phyloP scores from a whole-genome alignment of 164 flowering plant genomes.

The Berberis thunbergii region DNA sequence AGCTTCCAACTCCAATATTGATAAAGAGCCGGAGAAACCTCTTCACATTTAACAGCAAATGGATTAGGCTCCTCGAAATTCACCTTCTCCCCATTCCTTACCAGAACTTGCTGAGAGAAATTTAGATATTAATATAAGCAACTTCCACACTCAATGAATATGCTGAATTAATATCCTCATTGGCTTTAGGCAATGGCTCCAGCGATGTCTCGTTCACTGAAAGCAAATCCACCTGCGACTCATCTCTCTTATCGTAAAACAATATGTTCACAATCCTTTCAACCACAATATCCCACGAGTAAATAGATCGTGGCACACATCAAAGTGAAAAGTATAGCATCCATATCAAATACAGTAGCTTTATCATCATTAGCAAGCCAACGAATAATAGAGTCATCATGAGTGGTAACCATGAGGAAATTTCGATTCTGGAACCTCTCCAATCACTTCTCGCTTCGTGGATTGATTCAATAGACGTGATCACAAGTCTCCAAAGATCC shows the following conservation, averaged over 20 bases:
- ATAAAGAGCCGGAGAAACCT: slow-evolving; percentile 80
- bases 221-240: slow-evolving; percentile 83
- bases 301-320: slow-evolving; percentile 90
- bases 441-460: slow-evolving; percentile 62
- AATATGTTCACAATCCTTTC: slow-evolving; percentile 91
- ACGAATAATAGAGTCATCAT: slow-evolving; percentile 86
- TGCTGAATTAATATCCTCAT: slow-evolving; percentile 92
- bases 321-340: slow-evolving; percentile 61
- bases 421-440: slow-evolving; percentile 86
- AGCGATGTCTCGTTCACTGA: slow-evolving; percentile 88
- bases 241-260: slow-evolving; percentile 91
- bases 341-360: slow-evolving; percentile 91
- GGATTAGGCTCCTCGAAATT: slow-evolving; percentile 83
- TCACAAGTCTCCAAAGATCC: slow-evolving; percentile 79
- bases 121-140: slow-evolving; percentile 77
- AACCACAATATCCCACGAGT: slow-evolving; percentile 95
- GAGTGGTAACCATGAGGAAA: slow-evolving; percentile 89
- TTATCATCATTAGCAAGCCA: slow-evolving; percentile 90
- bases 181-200: slow-evolving; percentile 90
- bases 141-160: slow-evolving; percentile 83
- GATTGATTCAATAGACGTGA: slow-evolving; percentile 56
- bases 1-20: slow-evolving; percentile 94
- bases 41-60: slow-evolving; percentile 84
- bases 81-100: slow-evolving; percentile 79
- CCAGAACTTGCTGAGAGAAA: slow-evolving; percentile 91